Percentiles rank a stretch among this genome's conserved stretches.
phyloP scores from a whole-genome alignment of 768 basidiomycete species.

The Kwoniella newhampshirensis region DNA sequence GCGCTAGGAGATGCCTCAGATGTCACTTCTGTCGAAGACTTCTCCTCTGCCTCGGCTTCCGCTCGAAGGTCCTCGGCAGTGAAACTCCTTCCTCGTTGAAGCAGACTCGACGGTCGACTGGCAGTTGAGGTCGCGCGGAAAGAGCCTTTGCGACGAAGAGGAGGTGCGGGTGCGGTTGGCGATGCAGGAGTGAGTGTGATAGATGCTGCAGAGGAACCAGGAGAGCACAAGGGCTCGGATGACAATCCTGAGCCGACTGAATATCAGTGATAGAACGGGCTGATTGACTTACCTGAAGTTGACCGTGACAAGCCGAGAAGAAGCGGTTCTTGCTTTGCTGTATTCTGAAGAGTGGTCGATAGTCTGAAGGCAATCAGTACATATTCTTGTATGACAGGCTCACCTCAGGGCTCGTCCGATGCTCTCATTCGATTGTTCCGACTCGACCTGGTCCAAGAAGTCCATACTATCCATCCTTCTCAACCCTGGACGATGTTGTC shows the following conservation, averaged over 20 bases:
- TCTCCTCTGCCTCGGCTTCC: conserved; percentile 16
- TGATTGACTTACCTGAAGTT: conserved; percentile 19
- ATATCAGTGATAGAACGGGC: neutral
- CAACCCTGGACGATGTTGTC: conserved; percentile 32
- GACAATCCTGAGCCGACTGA: conserved; percentile 11
- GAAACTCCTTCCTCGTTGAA: conserved; percentile 47
- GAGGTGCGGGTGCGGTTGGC: conserved; percentile 14
- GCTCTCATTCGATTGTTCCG: conserved; percentile 14
- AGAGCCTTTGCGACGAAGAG: conserved; percentile 18
- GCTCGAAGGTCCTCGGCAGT: conserved; percentile 45
- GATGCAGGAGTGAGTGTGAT: conserved; percentile 38
- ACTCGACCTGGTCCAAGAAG: conserved; percentile 36
- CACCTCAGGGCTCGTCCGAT: conserved; percentile 35
- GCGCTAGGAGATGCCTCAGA: neutral
- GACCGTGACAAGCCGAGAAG: conserved; percentile 16
- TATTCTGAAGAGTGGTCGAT: conserved; percentile 45
- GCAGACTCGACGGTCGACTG: conserved; percentile 27
- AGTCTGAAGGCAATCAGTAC: conserved; percentile 18
- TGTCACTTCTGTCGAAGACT: neutral
- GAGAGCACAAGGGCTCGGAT: conserved; percentile 3
- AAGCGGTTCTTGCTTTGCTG: conserved; percentile 31
- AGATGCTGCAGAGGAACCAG: conserved; percentile 3
- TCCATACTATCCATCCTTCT: conserved; percentile 43
- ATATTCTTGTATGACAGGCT: neutral
- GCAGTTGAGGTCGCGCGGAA: conserved; percentile 19